Evolutionary conservation across 2,329 filamentous ascomycete species (phyloP).

Genomic region (Sporothrix inflata): DNA sequence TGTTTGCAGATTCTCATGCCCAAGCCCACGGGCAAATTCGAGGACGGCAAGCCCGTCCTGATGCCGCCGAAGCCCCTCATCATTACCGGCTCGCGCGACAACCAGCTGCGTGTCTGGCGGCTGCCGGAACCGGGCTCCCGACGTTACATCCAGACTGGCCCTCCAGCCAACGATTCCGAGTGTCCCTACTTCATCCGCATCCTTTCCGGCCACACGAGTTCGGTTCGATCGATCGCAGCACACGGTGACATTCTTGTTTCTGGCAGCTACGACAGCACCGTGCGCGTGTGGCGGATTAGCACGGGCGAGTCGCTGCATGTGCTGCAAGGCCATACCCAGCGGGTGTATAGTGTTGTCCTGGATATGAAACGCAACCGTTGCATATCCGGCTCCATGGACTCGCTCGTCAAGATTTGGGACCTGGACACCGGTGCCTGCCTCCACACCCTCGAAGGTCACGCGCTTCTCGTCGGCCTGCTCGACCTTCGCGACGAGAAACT

Average conservation of each 20-base stretch:
- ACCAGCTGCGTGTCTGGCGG: conserved; percentile 91
- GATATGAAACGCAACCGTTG: conserved; percentile 91
- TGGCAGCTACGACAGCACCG: conserved; percentile 93
- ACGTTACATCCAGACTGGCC: conserved; percentile 76
- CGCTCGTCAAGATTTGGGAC: conserved; percentile 96
- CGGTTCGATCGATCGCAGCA: conserved; percentile 92
- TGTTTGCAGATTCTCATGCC: conserved; percentile 95
- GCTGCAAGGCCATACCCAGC: conserved; percentile 83
- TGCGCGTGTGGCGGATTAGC: conserved; percentile 96
- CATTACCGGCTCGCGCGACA: conserved; percentile 95
- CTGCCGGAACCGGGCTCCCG: conserved; percentile 79
- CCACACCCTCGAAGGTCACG: conserved; percentile 90
- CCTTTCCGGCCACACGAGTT: conserved; percentile 84
- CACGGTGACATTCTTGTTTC: conserved; percentile 95
- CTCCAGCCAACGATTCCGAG: conserved; percentile 73
- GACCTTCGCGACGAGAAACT: conserved; percentile 88
- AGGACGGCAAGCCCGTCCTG: conserved; percentile 76
- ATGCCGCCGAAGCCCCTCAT: conserved; percentile 94
- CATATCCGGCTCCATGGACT: conserved; percentile 98
- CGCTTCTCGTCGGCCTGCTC: conserved; percentile 85
- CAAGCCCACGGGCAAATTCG: conserved; percentile 70
- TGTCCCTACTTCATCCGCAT: conserved; percentile 95
- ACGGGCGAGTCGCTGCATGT: conserved; percentile 87
- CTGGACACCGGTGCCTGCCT: conserved; percentile 82
- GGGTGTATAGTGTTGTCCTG: conserved; percentile 96